A percentile compares a stretch with the other conserved stretches of the same genome.
Conservation (phyloP, 2,329 filamentous ascomycete genomes). For the Daldinia sp. region DNA sequence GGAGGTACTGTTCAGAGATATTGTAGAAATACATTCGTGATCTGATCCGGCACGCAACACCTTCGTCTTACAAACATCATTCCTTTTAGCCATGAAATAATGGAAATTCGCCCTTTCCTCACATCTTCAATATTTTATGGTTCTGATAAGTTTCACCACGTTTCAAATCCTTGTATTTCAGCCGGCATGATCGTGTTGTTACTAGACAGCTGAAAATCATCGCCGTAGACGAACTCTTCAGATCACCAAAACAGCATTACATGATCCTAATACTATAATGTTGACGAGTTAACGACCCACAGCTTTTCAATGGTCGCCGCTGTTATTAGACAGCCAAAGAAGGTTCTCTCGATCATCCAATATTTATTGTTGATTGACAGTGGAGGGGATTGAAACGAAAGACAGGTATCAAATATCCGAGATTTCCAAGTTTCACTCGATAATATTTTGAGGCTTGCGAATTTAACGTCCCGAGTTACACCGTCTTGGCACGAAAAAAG, state of each 20-base stretch:
- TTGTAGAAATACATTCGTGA: conserved; percentile 24
- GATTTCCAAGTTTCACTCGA: not conserved
- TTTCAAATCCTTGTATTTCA: not conserved
- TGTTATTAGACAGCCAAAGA: conserved; percentile 48
- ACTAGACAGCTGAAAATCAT: conserved; percentile 41
- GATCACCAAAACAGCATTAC: conserved; percentile 15
- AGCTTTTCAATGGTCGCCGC: conserved; percentile 33
- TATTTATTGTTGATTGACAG: conserved; percentile 6
- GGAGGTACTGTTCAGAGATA: conserved; percentile 4
- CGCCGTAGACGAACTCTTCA: conserved; percentile 3
- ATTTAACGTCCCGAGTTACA: conserved; percentile 7
- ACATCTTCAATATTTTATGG: conserved; percentile 1
- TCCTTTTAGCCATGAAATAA: conserved; percentile 7
- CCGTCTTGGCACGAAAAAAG: conserved; percentile 10
- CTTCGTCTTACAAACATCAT: conserved; percentile 20
- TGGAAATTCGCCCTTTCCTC: conserved; percentile 5
- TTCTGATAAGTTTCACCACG: not conserved
- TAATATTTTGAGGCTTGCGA: conserved; percentile 9
- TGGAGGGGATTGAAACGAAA: conserved; percentile 11
- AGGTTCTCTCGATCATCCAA: conserved; percentile 15
- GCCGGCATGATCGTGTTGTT: conserved; percentile 40
- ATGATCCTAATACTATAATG: conserved; percentile 35
- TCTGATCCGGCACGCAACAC: conserved; percentile 9
- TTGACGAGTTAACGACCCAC: conserved; percentile 21
- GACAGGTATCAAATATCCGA: not conserved